Conservation (phyloP, 805 yeast species). For the Dipodascopsis tothii region DNA sequence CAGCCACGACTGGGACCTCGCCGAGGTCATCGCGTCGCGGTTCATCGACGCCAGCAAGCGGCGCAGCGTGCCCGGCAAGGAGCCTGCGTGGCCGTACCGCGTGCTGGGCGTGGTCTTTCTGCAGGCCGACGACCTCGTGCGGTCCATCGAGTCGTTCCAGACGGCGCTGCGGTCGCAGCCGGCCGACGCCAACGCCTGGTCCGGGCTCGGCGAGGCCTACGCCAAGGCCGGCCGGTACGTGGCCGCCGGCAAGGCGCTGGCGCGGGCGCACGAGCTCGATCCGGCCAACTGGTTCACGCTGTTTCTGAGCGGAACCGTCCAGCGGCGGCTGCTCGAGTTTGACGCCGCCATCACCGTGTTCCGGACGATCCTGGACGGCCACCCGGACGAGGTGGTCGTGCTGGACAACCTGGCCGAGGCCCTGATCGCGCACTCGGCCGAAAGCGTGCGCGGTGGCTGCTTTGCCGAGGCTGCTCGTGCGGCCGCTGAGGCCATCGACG, state of each 20-base stretch:
- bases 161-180: slow-evolving; percentile 65
- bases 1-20: slow-evolving; percentile 73
- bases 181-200: slow-evolving; percentile 73
- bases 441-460: slow-evolving; percentile 52
- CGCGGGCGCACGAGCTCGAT: slow-evolving; percentile 50
- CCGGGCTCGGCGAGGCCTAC: slow-evolving; percentile 96
- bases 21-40: slow-evolving; percentile 62
- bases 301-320: slow-evolving; percentile 61
- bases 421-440: slow-evolving; percentile 46
- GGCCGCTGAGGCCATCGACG: slow-evolving; percentile 42
- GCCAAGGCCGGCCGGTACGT: slow-evolving; percentile 73
- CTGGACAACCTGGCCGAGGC: slow-evolving; percentile 52
- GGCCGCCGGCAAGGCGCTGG: slow-evolving; percentile 78
- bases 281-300: slow-evolving; percentile 52
- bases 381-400: slow-evolving; percentile 46
- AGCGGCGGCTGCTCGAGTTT: slow-evolving; percentile 57
- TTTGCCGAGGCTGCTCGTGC: slow-evolving; percentile 54
- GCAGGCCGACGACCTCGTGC: slow-evolving; percentile 26
- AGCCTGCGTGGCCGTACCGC: slow-evolving; percentile 69
- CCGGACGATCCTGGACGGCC: slow-evolving; percentile 35
- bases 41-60: slow-evolving; percentile 53
- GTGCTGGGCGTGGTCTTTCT: slow-evolving; percentile 73
- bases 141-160: slow-evolving; percentile 86
- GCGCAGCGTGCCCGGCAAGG: slow-evolving; percentile 19
- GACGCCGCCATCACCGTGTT: slow-evolving; percentile 50